phyloP scores from a whole-genome alignment of 192 early-diverging fungal species.

The Coemansia sp. region DNA sequence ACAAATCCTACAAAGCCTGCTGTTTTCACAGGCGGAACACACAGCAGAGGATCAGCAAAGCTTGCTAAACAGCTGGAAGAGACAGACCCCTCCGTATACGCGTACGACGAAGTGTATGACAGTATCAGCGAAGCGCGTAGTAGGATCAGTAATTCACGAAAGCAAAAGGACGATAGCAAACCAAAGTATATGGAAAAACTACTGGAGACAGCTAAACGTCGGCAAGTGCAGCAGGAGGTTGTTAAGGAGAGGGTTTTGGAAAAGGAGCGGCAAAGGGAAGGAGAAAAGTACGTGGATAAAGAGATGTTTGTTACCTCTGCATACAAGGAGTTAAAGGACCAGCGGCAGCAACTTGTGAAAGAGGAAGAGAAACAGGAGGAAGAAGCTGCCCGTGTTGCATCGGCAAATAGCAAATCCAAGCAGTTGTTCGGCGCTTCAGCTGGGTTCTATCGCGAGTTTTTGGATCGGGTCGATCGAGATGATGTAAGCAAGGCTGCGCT shows the following conservation, averaged over 20 bases:
- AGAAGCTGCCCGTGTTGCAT: background rate
- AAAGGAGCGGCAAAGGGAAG: slow-evolving; percentile 44
- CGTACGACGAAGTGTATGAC: slow-evolving; percentile 50
- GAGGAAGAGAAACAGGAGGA: slow-evolving; percentile 37
- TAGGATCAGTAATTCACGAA: slow-evolving; percentile 12
- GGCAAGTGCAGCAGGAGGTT: slow-evolving; percentile 41
- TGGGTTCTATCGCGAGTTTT: slow-evolving; percentile 27
- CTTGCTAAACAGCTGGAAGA: slow-evolving; percentile 20
- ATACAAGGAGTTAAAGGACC: slow-evolving; percentile 48
- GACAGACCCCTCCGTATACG: slow-evolving; percentile 31
- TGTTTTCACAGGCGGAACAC: slow-evolving; percentile 14
- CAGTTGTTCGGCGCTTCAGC: slow-evolving; percentile 4
- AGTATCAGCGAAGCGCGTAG: slow-evolving; percentile 17
- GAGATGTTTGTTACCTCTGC: slow-evolving; percentile 42
- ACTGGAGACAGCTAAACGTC: slow-evolving; percentile 39
- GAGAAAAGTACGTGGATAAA: slow-evolving; percentile 40
- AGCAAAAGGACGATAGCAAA: slow-evolving; percentile 15
- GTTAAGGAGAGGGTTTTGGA: slow-evolving; percentile 32
- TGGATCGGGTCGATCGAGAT: slow-evolving; percentile 60
- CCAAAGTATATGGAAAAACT: slow-evolving; percentile 53
- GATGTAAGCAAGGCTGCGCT: slow-evolving; percentile 66
- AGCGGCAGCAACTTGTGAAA: slow-evolving; percentile 24
- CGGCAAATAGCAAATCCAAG: background rate
- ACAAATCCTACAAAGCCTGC: background rate
- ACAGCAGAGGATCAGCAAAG: slow-evolving; percentile 15